A percentile compares a stretch with the other conserved stretches of the same genome.
phyloP scores from a whole-genome alignment of 176 grass and related monocot species.

The Triticum aestivum region DNA sequence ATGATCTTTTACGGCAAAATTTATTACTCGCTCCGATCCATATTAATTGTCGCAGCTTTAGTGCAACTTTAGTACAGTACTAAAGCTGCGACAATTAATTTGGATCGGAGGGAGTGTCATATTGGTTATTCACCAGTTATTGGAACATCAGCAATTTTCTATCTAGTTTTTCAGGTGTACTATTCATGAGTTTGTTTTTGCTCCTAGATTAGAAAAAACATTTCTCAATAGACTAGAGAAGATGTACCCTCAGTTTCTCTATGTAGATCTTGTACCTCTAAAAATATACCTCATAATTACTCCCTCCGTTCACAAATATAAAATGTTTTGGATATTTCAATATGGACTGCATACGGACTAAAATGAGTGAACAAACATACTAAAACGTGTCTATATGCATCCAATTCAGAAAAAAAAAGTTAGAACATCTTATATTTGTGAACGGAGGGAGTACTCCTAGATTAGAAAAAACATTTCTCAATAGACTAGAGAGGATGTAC shows the following conservation, averaged over 20 bases:
- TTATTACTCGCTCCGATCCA: not conserved
- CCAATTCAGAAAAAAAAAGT: too few relatives aligned
- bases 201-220: not conserved
- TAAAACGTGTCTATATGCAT: too few relatives aligned
- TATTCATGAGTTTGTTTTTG: not conserved
- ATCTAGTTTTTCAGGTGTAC: not conserved
- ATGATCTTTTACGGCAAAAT: not conserved
- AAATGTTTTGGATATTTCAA: too few relatives aligned
- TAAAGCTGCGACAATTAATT: too few relatives aligned
- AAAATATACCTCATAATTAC: not conserved
- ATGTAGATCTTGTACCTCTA: not conserved
- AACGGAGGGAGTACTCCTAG: not conserved
- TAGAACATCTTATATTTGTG: too few relatives aligned
- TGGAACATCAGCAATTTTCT: not conserved
- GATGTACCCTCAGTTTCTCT: not conserved
- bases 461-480: too few relatives aligned
- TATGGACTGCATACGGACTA: too few relatives aligned
- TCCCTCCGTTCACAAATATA: too few relatives aligned
- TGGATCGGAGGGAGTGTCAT: not conserved
- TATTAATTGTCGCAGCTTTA: too few relatives aligned
- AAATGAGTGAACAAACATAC: too few relatives aligned
- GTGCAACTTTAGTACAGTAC: too few relatives aligned
- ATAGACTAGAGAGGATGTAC: too few relatives aligned
- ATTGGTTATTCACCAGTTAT: not conserved
- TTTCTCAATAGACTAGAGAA: not conserved